Evolutionary conservation across 768 basidiomycete species (phyloP).

Genomic region (Auricularia auricula-judae): DNA sequence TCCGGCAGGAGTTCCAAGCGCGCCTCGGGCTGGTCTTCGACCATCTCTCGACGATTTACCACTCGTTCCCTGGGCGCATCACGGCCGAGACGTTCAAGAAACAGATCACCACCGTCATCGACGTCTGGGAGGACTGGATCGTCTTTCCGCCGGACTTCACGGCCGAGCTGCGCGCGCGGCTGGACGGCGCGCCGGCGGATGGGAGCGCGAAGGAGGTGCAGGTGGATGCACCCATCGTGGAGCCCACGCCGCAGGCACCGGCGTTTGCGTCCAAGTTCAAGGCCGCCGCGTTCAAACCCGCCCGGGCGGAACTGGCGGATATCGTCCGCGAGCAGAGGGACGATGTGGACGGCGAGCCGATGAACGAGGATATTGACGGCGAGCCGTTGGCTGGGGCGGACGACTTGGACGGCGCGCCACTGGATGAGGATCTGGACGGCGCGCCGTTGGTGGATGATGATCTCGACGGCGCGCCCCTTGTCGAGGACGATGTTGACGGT

Average conservation of each 20-base stretch:
- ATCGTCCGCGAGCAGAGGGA: slow-evolving; percentile 13
- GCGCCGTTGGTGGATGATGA: slow-evolving; percentile 14
- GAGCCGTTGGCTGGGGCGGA: slow-evolving; percentile 28
- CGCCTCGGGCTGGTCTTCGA: slow-evolving; percentile 91
- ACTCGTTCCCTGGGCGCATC: slow-evolving; percentile 91
- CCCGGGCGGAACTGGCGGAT: slow-evolving; percentile 26
- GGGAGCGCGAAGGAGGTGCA: slow-evolving; percentile 17
- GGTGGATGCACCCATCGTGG: slow-evolving; percentile 19
- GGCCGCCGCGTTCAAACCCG: slow-evolving; percentile 65
- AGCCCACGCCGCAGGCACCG: slow-evolving; percentile 13
- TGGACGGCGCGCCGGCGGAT: slow-evolving; percentile 45
- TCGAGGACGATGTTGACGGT: slow-evolving; percentile 14
- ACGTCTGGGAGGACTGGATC: slow-evolving; percentile 99
- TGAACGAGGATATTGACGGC: slow-evolving; percentile 21
- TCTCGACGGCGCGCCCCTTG: slow-evolving; percentile 26
- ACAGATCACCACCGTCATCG: slow-evolving; percentile 79
- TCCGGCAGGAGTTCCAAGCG: slow-evolving; percentile 86
- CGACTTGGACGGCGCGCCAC: slow-evolving; percentile 9
- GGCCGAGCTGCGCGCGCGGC: slow-evolving; percentile 51
- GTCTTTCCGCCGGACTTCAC: slow-evolving; percentile 88
- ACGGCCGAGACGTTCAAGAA: slow-evolving; percentile 94
- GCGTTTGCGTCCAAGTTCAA: slow-evolving; percentile 58
- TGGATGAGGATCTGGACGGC: slow-evolving; percentile 2
- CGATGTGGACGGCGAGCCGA: slow-evolving; percentile 18
- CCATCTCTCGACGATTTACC: slow-evolving; percentile 87